A percentile compares a stretch with the other conserved stretches of the same genome.
Conservation (phyloP, 768 basidiomycete genomes). For the Suillus alpinus region DNA sequence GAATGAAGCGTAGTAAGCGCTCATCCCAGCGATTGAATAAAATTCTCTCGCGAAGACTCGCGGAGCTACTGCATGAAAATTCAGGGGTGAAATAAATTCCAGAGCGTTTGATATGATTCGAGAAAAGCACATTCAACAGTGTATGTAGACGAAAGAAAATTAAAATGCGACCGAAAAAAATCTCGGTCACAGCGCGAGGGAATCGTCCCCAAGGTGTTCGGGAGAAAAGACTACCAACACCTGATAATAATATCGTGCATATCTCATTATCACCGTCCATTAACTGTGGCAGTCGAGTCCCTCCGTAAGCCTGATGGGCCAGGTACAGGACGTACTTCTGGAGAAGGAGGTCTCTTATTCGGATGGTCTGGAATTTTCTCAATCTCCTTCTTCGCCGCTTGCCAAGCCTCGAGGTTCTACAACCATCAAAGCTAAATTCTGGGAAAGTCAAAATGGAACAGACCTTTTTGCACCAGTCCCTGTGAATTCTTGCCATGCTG, state of each 20-base stretch:
- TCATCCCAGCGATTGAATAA: neutral
- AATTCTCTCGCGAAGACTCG: neutral
- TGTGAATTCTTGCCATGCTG: constrained; percentile 83
- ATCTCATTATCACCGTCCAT: constrained; percentile 44
- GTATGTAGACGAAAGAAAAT: neutral
- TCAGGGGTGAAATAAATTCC: neutral
- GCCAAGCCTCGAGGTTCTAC: constrained; percentile 96
- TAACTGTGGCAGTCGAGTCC: constrained; percentile 71
- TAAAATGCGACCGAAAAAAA: neutral
- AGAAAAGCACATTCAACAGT: neutral
- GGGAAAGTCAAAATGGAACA: constrained; percentile 6
- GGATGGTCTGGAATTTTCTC: constrained; percentile 89
- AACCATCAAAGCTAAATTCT: constrained; percentile 15
- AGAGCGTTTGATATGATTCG: constrained; percentile 1
- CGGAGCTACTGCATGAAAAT: neutral
- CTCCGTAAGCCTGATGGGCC: constrained; percentile 45
- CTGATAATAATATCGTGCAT: neutral
- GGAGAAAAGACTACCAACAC: neutral
- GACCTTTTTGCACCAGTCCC: constrained; percentile 97
- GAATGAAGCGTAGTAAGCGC: constrained; percentile 1
- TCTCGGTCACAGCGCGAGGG: neutral
- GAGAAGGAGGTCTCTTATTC: constrained; percentile 55
- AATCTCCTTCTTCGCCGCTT: constrained; percentile 91
- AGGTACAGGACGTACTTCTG: constrained; percentile 29
- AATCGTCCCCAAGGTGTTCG: neutral